Conservation (phyloP, 306 rosid species). For the Glycyrrhiza uralensis region DNA sequence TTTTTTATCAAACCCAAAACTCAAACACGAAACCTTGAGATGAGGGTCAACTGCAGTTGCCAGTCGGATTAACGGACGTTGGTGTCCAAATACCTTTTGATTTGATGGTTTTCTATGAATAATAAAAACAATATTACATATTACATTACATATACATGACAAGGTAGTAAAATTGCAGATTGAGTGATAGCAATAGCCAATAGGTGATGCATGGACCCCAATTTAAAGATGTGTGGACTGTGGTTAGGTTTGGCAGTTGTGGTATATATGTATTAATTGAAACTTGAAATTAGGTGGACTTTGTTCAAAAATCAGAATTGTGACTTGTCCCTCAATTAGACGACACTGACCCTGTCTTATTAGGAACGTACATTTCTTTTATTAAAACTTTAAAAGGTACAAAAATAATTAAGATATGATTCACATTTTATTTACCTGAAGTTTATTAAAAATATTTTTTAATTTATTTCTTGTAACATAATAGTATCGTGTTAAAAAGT, state of each 20-base stretch:
- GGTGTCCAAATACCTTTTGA: neutral
- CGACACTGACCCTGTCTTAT: neutral
- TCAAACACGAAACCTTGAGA: too few species aligned
- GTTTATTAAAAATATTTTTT: too few species aligned
- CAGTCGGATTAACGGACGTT: too few species aligned
- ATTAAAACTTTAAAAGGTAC: neutral
- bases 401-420: too few species aligned
- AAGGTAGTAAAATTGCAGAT: neutral
- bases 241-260: conserved; percentile 46
- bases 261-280: neutral
- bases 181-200: neutral
- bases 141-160: neutral
- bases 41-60: too few species aligned
- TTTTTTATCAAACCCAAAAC: too few species aligned
- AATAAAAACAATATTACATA: neutral
- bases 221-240: neutral
- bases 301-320: neutral
- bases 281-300: neutral
- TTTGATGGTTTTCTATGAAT: conserved; percentile 14
- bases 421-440: too few species aligned
- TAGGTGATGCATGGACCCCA: conserved; percentile 29
- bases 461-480: too few species aligned
- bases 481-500: too few species aligned
- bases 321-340: neutral
- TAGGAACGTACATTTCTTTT: neutral